These are phyloP conservation scores for Macrophomina phaseolina DNA, from an alignment of 2,329 filamentous ascomycete species.

Conservation along the genomic window DNA sequence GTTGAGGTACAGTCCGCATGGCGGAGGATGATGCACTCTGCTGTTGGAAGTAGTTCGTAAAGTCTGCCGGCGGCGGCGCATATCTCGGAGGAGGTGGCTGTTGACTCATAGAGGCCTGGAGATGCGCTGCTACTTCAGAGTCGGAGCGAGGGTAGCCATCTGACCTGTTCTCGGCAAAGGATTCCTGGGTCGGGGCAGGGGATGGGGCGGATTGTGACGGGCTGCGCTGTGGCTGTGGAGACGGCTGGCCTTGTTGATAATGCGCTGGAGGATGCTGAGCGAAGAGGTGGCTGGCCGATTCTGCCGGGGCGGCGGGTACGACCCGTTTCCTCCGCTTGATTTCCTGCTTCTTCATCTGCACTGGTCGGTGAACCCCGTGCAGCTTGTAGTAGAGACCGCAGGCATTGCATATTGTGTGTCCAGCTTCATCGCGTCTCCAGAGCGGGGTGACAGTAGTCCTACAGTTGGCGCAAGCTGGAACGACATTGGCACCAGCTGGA, in stretches of 20 bases:
- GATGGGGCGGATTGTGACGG: constrained; percentile 18
- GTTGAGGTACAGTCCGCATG: constrained; percentile 11
- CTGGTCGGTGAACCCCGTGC: constrained; percentile 88
- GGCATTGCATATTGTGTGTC: constrained; percentile 97
- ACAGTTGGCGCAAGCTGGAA: constrained; percentile 96
- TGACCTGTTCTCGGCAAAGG: constrained; percentile 16
- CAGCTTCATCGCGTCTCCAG: constrained; percentile 92
- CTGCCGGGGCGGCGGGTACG: constrained; percentile 58
- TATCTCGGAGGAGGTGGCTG: constrained; percentile 10
- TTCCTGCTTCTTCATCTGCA: constrained; percentile 98
- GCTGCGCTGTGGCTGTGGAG: constrained; percentile 16
- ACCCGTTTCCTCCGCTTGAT: constrained; percentile 97
- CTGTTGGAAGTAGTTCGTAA: constrained; percentile 23
- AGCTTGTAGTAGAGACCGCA: constrained; percentile 91
- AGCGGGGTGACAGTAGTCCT: constrained; percentile 94
- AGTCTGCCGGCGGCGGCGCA: constrained; percentile 23
- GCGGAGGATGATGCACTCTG: constrained; percentile 6
- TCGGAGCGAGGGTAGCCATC: constrained; percentile 23
- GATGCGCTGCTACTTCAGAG: constrained; percentile 24
- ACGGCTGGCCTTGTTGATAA: constrained; percentile 13
- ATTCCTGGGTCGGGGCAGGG: constrained; percentile 19
- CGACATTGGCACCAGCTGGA: constrained; percentile 59
- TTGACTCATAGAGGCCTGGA: constrained; percentile 19
- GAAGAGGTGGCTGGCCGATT: constrained; percentile 23
- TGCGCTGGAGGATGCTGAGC: constrained; percentile 23